Conservation (phyloP, 192 early-diverging fungal species). For the Oehlia diaphana region DNA sequence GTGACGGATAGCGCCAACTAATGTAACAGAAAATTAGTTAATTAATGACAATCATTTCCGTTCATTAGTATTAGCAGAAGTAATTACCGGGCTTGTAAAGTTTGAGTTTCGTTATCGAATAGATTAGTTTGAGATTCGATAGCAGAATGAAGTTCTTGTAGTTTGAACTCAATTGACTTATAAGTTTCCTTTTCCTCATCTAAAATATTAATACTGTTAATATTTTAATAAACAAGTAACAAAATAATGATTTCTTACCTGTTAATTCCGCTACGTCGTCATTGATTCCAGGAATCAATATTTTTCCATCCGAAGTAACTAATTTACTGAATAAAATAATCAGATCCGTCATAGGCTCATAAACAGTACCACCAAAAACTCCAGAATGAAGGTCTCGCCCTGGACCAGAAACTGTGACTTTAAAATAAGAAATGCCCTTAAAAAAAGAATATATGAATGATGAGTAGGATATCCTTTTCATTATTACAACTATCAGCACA, state of each 20-base stretch:
- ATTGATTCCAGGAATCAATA: constrained; percentile 89
- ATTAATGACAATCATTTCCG: background rate
- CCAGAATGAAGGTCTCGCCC: constrained; percentile 95
- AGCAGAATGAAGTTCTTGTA: constrained; percentile 78
- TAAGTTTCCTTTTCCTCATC: constrained; percentile 83
- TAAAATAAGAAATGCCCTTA: constrained; percentile 61
- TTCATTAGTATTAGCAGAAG: no score
- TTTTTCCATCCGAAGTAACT: constrained; percentile 82
- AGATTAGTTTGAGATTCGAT: constrained; percentile 77
- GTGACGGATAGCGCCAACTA: constrained; percentile 94
- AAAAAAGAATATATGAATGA: constrained; percentile 12
- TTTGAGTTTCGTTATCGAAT: constrained; percentile 70
- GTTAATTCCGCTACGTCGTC: constrained; percentile 89
- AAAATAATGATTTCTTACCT: constrained; percentile 33
- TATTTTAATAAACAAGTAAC: background rate
- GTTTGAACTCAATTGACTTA: constrained; percentile 77
- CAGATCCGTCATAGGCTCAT: constrained; percentile 99
- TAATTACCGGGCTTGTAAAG: constrained; percentile 72
- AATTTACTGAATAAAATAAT: constrained; percentile 79
- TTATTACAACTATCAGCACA: background rate
- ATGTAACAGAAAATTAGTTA: background rate
- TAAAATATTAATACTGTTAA: background rate
- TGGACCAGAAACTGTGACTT: constrained; percentile 72
- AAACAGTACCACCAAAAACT: constrained; percentile 90
- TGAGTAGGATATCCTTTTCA: background rate